A percentile compares a stretch with the other conserved stretches of the same genome.
Conservation (phyloP, 192 early-diverging fungal species). For the Gorgonomyces haynaldii region DNA sequence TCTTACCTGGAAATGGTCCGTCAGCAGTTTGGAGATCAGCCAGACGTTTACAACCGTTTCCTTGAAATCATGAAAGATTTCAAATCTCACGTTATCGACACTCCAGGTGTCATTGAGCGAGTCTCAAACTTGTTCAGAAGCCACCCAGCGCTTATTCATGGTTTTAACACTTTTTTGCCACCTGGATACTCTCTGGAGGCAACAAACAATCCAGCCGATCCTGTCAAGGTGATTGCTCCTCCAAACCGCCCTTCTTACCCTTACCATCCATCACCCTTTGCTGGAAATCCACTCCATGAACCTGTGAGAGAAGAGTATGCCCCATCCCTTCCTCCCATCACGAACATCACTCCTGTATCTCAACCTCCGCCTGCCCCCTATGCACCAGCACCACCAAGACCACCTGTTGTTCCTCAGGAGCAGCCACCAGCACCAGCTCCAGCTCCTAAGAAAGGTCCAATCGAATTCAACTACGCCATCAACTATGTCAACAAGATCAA, state of each 20-base stretch:
- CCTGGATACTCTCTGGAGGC: conserved; percentile 94
- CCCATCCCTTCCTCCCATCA: background rate
- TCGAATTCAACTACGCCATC: conserved; percentile 98
- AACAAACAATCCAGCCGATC: conserved; percentile 64
- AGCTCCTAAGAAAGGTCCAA: conserved; percentile 32
- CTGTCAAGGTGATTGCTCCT: conserved; percentile 83
- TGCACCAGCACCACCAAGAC: background rate
- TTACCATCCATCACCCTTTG: background rate
- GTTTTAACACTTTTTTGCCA: conserved; percentile 99
- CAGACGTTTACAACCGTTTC: conserved; percentile 95
- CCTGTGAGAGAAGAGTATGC: background rate
- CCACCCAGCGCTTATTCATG: conserved; percentile 80
- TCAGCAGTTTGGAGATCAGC: conserved; percentile 78
- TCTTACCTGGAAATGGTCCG: conserved; percentile 96
- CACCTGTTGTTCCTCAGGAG: background rate
- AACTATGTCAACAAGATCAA: conserved; percentile 99
- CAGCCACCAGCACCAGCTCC: background rate
- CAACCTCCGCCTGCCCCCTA: background rate
- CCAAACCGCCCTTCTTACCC: background rate
- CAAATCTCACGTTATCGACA: conserved; percentile 91
- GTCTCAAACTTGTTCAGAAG: conserved; percentile 92
- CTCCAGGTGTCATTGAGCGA: conserved; percentile 92
- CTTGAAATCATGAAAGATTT: conserved; percentile 99
- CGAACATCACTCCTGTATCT: background rate
- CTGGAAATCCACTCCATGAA: background rate